These are phyloP conservation scores for Russula abietina DNA, from an alignment of 768 basidiomycete genomes.

Conservation along the genomic window DNA sequence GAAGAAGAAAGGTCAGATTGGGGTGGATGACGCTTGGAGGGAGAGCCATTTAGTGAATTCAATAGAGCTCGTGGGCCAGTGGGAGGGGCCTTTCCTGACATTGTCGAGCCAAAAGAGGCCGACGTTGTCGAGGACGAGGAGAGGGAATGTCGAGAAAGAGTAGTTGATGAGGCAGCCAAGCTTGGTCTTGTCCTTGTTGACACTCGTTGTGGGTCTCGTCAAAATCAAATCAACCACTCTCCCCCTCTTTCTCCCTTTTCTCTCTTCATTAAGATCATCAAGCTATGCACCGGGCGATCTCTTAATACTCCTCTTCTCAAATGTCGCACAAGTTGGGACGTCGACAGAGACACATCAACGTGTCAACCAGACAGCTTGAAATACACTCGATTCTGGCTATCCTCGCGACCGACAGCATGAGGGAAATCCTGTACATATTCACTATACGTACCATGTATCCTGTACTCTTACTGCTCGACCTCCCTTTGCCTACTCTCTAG, in stretches of 20 bases:
- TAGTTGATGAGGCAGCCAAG: background rate
- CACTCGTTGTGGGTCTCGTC: slow-evolving; percentile 18
- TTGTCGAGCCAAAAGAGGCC: slow-evolving; percentile 30
- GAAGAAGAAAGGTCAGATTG: slow-evolving; percentile 22
- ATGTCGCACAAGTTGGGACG: background rate
- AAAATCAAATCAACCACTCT: background rate
- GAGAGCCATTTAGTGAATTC: slow-evolving; percentile 37
- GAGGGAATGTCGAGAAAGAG: slow-evolving; percentile 7
- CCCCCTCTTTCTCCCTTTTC: background rate
- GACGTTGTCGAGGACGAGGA: slow-evolving; percentile 23
- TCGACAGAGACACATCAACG: background rate
- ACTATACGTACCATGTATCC: background rate
- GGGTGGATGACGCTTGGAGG: slow-evolving; percentile 24
- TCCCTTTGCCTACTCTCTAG: no score
- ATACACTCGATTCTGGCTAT: background rate
- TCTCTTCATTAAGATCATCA: background rate
- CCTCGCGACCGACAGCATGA: background rate
- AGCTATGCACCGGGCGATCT: background rate
- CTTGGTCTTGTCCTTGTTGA: slow-evolving; percentile 12
- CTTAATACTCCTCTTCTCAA: background rate
- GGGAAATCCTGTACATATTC: background rate
- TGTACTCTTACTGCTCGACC: no score
- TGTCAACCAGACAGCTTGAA: background rate
- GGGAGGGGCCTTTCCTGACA: slow-evolving; percentile 78
- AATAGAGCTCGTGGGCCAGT: slow-evolving; percentile 65